Conservation (phyloP, 257 asterid species). For the Avicennia marina region DNA sequence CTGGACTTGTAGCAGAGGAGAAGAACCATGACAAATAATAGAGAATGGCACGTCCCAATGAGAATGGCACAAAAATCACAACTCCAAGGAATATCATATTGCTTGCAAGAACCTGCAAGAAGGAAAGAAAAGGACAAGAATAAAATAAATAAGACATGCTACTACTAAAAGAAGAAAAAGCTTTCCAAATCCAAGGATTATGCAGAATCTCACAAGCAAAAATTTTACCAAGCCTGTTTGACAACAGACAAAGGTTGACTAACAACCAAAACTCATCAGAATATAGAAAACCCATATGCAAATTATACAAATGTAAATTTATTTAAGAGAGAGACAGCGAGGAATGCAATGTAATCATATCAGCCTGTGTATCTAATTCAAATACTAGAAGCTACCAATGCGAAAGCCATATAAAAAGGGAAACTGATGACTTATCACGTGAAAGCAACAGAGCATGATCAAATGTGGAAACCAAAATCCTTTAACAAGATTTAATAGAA, state of each 20-base stretch:
- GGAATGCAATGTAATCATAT: neutral
- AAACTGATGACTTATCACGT: neutral
- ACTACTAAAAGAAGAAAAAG: neutral
- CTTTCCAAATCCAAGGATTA: too few species aligned
- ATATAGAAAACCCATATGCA: neutral
- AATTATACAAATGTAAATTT: too few species aligned
- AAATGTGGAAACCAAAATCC: neutral
- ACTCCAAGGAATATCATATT: conserved; percentile 97
- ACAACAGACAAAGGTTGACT: too few species aligned
- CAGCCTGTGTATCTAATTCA: neutral
- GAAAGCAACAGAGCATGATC: conserved; percentile 1
- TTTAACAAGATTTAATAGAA: neutral
- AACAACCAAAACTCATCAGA: too few species aligned
- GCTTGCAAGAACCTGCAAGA: conserved; percentile 93
- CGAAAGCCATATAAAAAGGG: neutral
- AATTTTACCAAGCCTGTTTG: too few species aligned
- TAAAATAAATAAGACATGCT: neutral
- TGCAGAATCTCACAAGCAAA: too few species aligned
- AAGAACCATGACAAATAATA: conserved; percentile 66
- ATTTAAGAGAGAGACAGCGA: too few species aligned
- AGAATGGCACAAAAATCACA: conserved; percentile 80
- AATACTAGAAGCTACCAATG: neutral
- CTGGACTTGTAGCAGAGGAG: conserved; percentile 79
- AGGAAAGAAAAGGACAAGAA: conserved; percentile 13
- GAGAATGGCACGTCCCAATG: conserved; percentile 73